These are phyloP conservation scores for Aureobasidium sp. DNA, from an alignment of 2,329 filamentous ascomycete genomes.

Conservation along the genomic window DNA sequence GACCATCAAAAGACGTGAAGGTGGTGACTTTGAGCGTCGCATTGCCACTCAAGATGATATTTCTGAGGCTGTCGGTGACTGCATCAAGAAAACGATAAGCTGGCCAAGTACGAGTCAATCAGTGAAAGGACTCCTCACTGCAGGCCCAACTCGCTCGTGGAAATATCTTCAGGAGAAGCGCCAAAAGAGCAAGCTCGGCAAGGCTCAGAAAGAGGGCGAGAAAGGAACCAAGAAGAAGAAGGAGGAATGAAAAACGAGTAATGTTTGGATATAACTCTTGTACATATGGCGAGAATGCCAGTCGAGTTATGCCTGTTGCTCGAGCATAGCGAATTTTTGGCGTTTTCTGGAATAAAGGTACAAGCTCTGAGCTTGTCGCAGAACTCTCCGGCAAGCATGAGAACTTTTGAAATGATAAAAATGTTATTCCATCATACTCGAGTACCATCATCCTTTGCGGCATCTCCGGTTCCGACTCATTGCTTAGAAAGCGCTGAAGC, in stretches of 20 bases:
- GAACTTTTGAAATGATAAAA: too few relatives aligned
- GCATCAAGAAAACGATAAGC: slow-evolving; percentile 79
- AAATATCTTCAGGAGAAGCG: slow-evolving; percentile 78
- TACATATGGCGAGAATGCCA: neutral
- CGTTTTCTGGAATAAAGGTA: neutral
- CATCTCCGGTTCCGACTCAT: too few relatives aligned
- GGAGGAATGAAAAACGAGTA: neutral
- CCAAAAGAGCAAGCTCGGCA: slow-evolving; percentile 32
- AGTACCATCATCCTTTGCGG: too few relatives aligned
- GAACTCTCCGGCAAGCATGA: too few relatives aligned
- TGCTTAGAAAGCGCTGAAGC: too few relatives aligned
- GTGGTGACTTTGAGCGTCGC: slow-evolving; percentile 76
- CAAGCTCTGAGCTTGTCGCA: neutral
- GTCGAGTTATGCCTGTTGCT: neutral
- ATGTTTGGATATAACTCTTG: neutral
- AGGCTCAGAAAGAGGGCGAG: slow-evolving; percentile 16
- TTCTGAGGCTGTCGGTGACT: slow-evolving; percentile 61
- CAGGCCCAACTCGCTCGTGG: slow-evolving; percentile 61
- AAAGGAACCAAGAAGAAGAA: slow-evolving; percentile 13
- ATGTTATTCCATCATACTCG: too few relatives aligned
- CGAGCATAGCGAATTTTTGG: neutral
- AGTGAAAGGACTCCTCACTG: slow-evolving; percentile 74
- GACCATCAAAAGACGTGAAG: slow-evolving; percentile 65
- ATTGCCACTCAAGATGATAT: slow-evolving; percentile 71
- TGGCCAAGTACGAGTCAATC: slow-evolving; percentile 91